phyloP scores from a whole-genome alignment of 192 early-diverging fungal species.

The Umbelopsis vinacea region DNA sequence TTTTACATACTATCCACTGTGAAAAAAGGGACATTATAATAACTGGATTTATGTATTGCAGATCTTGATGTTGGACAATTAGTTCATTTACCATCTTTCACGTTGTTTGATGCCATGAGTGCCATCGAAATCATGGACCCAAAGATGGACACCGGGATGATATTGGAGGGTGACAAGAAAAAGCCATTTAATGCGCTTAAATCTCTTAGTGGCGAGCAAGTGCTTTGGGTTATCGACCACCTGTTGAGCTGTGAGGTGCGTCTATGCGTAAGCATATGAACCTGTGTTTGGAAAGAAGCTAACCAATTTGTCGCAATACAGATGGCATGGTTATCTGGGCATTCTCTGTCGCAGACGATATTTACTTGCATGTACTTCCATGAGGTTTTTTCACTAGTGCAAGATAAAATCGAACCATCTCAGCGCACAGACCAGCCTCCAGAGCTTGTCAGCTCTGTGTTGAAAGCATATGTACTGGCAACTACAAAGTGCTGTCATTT shows the following conservation, averaged over 20 bases:
- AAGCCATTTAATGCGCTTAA: slow-evolving; percentile 44
- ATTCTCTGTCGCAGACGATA: slow-evolving; percentile 61
- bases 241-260: slow-evolving; percentile 56
- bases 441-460: slow-evolving; percentile 44
- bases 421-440: slow-evolving; percentile 17
- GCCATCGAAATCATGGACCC: slow-evolving; percentile 71
- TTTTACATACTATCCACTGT: neutral
- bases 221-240: slow-evolving; percentile 57
- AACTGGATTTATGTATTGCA: neutral
- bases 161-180: slow-evolving; percentile 44
- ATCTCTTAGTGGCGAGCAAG: slow-evolving; percentile 36
- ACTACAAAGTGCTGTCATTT: slow-evolving; percentile 55
- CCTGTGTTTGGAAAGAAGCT: neutral
- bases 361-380: slow-evolving; percentile 61
- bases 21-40: neutral
- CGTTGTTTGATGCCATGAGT: slow-evolving; percentile 65
- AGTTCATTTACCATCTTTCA: slow-evolving; percentile 57
- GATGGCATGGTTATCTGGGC: slow-evolving; percentile 68
- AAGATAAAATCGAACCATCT: slow-evolving; percentile 25
- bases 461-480: slow-evolving; percentile 53
- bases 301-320: slow-evolving; percentile 18
- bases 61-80: slow-evolving; percentile 62
- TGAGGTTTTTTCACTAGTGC: slow-evolving; percentile 41
- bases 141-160: slow-evolving; percentile 67
- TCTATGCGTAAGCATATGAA: neutral